Conservation (phyloP, 371 early-diverging fungal genomes). For the Basidiobolus meristosporus region DNA sequence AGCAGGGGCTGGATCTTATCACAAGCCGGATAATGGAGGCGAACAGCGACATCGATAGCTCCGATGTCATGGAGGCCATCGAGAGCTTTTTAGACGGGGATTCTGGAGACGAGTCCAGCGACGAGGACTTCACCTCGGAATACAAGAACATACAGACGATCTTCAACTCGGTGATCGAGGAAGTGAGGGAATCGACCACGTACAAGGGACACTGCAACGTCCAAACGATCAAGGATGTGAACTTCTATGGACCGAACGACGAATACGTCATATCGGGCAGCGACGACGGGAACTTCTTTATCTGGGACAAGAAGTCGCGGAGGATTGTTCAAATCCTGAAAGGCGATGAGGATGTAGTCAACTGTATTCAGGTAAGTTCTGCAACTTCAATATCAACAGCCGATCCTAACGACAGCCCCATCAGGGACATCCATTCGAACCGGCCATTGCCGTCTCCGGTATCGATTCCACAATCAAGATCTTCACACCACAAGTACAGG, state of each 20-base stretch:
- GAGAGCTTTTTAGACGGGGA: no score
- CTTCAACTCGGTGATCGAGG: not conserved
- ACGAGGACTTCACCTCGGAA: no score
- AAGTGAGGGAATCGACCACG: conserved; percentile 1
- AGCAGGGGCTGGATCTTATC: not conserved
- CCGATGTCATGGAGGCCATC: no score
- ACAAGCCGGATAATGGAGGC: no score
- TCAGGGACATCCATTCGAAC: conserved; percentile 20
- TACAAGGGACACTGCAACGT: conserved; percentile 18
- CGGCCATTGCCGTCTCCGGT: conserved; percentile 24
- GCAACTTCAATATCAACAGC: no score
- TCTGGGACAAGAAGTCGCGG: conserved; percentile 51
- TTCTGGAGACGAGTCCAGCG: no score
- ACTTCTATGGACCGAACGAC: conserved; percentile 44
- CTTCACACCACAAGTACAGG: conserved; percentile 18
- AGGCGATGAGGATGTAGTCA: conserved; percentile 25
- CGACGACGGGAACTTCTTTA: conserved; percentile 53
- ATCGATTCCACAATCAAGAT: conserved; percentile 59
- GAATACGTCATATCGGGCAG: conserved; percentile 58
- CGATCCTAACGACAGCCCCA: no score
- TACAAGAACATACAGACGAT: not conserved
- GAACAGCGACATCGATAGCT: no score
- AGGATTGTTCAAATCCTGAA: conserved; percentile 46
- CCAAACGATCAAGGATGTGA: conserved; percentile 61
- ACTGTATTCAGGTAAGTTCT: conserved; percentile 23